These are phyloP conservation scores for Candida krabiensis DNA, from an alignment of 805 yeast species.

Conservation along the genomic window DNA sequence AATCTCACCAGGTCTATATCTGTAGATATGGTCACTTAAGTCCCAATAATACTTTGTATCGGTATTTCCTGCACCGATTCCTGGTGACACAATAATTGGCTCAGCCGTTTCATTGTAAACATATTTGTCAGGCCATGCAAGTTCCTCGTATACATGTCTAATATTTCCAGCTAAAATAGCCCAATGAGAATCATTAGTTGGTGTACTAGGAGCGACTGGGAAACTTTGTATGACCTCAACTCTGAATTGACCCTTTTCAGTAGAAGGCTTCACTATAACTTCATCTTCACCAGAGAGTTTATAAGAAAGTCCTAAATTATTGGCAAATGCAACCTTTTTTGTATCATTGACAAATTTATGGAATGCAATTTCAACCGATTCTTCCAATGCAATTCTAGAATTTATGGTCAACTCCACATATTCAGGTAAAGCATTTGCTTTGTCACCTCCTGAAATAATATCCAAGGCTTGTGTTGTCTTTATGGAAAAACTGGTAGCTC, in stretches of 20 bases:
- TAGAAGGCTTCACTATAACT: conserved; percentile 29
- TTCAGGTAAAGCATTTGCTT: conserved; percentile 52
- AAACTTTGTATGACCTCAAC: conserved; percentile 11
- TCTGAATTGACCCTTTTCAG: conserved; percentile 19
- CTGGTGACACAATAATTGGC: conserved; percentile 50
- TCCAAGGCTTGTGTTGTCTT: conserved; percentile 51
- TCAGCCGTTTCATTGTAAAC: conserved; percentile 23
- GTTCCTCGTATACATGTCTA: conserved; percentile 47
- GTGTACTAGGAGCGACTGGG: conserved; percentile 58
- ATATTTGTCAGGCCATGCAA: conserved; percentile 36
- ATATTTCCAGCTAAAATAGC: conserved; percentile 42
- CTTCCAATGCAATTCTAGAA: conserved; percentile 48
- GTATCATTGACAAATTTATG: conserved; percentile 35
- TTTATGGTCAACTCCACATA: conserved; percentile 43
- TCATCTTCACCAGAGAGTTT: conserved; percentile 15
- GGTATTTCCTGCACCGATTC: conserved; percentile 64
- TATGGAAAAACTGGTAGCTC: conserved; percentile 36
- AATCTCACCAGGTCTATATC: conserved; percentile 48
- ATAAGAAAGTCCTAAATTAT: conserved; percentile 34
- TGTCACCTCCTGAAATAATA: conserved; percentile 48
- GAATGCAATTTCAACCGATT: conserved; percentile 34
- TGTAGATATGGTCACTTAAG: conserved; percentile 54
- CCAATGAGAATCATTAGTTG: conserved; percentile 43
- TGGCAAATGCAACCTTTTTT: conserved; percentile 35
- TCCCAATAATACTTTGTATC: conserved; percentile 64